Base-by-base conservation (phyloP, 208 protist species). In the Tritrichomonas musculus region DNA sequence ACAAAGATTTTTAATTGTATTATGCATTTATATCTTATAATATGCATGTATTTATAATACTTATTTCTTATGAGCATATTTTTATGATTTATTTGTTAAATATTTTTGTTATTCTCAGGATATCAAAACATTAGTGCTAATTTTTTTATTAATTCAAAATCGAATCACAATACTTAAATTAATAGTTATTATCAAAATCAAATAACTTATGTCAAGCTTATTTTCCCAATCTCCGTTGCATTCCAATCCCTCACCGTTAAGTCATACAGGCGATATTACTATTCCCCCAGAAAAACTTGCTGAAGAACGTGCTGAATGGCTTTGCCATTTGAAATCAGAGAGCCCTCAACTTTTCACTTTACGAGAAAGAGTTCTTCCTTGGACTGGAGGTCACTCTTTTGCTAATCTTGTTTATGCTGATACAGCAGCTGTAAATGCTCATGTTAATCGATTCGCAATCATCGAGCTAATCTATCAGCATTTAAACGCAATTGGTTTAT, bases 311-410 rank as follows among this genome's bases (percentile, higher is more conserved):
- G 25, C n/a, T n/a, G 27, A 60, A n/a, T 88, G 77, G 77, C 41
- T 88, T 57, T 57, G 47, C 0, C 20, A 88, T 57, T 33, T 57
- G 39, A 27, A 39, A 39, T 57, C 5, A 5, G 77, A 88, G 39
- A 88, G 57, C 36, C 77, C 47, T 33, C 77, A 88, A 57, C 30
- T 88, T 3, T 36, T 88, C 44, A 20, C 77, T 39, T 57, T 88
- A 53, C 5, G 77, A 55, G 77, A 88, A 50, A 0, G 77, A n/a
- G 77, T 88, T 88, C 47, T 88, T 25, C 77, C 77, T 39, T 88
- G 77, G 77, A 88, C 77, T 13, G 77, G 77, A 39, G 77, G 77
- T 27, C 44, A 88, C 47, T 88, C 77, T n/a, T 88, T 88, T 57
- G 41, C 77, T 11, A 88, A 88, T 57, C n/a, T 88, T 0, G 47